phyloP scores from a whole-genome alignment of 306 rosid species.

The Abrus pulchellus region DNA sequence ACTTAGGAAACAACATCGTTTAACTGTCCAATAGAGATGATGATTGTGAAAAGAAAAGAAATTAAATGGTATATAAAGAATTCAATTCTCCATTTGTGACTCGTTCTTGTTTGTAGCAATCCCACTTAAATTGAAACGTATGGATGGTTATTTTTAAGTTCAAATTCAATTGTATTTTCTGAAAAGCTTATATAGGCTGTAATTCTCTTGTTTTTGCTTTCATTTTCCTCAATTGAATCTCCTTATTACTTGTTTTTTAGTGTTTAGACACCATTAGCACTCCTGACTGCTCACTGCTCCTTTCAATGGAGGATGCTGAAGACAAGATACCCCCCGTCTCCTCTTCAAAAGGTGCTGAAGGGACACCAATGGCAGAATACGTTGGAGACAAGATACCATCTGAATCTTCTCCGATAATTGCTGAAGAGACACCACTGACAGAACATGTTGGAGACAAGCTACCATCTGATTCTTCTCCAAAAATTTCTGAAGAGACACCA shows the following conservation, averaged over 20 bases:
- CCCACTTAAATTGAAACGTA: constrained; percentile 36
- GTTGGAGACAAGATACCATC: constrained; percentile 51
- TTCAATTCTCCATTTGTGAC: constrained; percentile 26
- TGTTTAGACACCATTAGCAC: constrained; percentile 52
- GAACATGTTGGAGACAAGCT: constrained; percentile 49
- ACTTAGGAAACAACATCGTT: not conserved
- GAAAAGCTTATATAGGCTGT: not conserved
- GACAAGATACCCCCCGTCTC: constrained; percentile 53
- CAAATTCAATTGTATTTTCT: constrained; percentile 20
- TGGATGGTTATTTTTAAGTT: not conserved
- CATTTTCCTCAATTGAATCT: constrained; percentile 41
- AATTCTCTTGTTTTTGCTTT: constrained; percentile 30
- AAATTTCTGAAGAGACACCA: constrained; percentile 28
- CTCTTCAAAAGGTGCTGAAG: constrained; percentile 48
- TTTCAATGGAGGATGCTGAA: constrained; percentile 74
- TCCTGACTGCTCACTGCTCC: constrained; percentile 48
- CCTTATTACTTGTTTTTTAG: constrained; percentile 38
- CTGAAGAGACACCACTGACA: constrained; percentile 45
- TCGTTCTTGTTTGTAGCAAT: not conserved
- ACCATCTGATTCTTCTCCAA: constrained; percentile 37
- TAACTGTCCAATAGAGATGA: not conserved
- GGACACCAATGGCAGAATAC: constrained; percentile 44
- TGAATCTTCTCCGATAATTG: constrained; percentile 46
- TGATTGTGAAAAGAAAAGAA: constrained; percentile 15
- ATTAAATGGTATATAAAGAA: constrained; percentile 5